A percentile compares a stretch with the other conserved stretches of the same genome.
phyloP scores from a whole-genome alignment of 805 yeast species.

The Schwanniomyces pseudopolymorphus region DNA sequence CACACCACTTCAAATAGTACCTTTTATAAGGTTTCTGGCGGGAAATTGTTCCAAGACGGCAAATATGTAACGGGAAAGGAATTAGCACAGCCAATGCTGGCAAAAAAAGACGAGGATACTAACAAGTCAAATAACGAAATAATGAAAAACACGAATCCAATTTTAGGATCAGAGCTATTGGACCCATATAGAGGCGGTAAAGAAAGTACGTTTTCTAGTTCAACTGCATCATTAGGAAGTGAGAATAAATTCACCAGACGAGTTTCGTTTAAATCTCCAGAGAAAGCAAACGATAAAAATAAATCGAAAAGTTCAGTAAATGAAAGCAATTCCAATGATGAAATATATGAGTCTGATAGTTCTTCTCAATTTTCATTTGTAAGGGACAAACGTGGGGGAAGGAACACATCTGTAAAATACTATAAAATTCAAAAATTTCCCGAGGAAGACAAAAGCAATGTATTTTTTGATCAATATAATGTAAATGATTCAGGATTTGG shows the following conservation, averaged over 20 bases:
- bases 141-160: background rate
- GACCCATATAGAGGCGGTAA: background rate
- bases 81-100: background rate
- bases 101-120: background rate
- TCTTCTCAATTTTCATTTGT: slow-evolving; percentile 45
- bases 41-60: background rate
- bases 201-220: background rate
- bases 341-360: slow-evolving; percentile 13
- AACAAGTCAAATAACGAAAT: background rate
- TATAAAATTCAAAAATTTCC: slow-evolving; percentile 29
- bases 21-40: background rate
- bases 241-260: background rate
- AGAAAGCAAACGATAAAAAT: background rate
- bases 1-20: background rate
- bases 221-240: background rate
- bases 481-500: slow-evolving; percentile 32
- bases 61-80: background rate
- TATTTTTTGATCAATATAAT: slow-evolving; percentile 19
- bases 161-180: background rate
- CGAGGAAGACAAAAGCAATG: slow-evolving; percentile 4
- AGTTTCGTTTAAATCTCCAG: background rate
- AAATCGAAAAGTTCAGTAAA: background rate
- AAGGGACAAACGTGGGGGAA: slow-evolving; percentile 38
- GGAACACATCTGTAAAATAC: slow-evolving; percentile 45
- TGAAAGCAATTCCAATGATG: slow-evolving; percentile 3